A percentile compares a stretch with the other conserved stretches of the same genome.
Conservation (phyloP, 306 rosid genomes). For the Oxytropis ochrocephala region DNA sequence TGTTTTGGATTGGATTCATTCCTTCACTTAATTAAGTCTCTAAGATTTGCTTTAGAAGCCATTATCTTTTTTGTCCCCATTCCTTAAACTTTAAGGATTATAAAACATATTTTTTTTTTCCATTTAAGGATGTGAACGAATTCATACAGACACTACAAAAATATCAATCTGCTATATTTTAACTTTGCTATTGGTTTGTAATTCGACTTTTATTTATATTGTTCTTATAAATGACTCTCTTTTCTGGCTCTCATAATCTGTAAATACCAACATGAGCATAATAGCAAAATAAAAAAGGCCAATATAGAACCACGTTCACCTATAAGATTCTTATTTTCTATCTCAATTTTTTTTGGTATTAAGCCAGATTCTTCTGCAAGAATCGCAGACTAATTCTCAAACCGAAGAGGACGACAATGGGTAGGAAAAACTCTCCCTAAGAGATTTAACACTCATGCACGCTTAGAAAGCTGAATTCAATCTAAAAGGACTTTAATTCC, state of each 20-base stretch:
- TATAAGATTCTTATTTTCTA: neutral
- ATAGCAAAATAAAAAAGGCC: neutral
- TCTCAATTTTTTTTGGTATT: too few relatives aligned
- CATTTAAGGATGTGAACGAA: neutral
- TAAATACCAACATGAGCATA: neutral
- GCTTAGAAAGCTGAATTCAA: too few relatives aligned
- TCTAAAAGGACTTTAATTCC: neutral
- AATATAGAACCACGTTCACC: neutral
- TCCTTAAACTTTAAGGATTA: neutral
- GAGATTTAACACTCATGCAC: too few relatives aligned
- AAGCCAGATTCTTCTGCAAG: too few relatives aligned
- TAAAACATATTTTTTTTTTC: neutral
- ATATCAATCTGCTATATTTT: neutral
- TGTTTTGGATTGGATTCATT: conserved; percentile 20
- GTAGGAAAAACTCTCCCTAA: too few relatives aligned
- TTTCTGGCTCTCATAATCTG: neutral
- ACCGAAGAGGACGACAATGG: too few relatives aligned
- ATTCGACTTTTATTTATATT: neutral
- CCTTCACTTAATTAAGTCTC: neutral
- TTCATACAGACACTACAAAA: neutral
- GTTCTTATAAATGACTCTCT: neutral
- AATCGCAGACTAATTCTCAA: too few relatives aligned
- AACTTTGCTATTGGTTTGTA: neutral
- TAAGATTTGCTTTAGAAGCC: neutral
- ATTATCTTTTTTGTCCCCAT: neutral